A percentile compares a stretch with the other conserved stretches of the same genome.
Conservation (phyloP, 2,329 filamentous ascomycete species). For the Epichloe elymi region DNA sequence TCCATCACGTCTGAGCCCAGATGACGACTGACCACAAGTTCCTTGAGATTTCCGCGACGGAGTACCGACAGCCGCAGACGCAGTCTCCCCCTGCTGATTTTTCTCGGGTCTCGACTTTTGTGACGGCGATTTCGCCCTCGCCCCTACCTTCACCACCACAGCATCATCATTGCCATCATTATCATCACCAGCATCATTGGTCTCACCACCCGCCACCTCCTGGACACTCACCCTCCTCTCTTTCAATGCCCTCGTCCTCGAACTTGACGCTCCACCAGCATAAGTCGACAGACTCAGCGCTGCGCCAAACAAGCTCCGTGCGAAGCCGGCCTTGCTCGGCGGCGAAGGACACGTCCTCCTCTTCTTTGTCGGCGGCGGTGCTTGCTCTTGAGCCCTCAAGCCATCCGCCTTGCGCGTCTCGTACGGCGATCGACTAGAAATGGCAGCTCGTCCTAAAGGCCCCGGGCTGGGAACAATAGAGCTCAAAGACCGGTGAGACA, state of each 20-base stretch:
- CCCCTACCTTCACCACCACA: constrained; percentile 5
- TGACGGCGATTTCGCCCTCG: neutral
- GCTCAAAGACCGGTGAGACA: constrained; percentile 32
- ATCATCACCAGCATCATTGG: constrained; percentile 5
- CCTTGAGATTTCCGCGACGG: neutral
- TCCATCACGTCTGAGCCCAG: neutral
- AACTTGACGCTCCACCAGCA: constrained; percentile 7
- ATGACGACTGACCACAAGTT: neutral
- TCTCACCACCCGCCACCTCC: neutral
- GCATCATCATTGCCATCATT: constrained; percentile 4
- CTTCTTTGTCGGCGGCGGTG: constrained; percentile 15
- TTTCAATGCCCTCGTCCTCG: constrained; percentile 9
- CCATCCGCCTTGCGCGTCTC: constrained; percentile 16
- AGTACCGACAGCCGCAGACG: neutral
- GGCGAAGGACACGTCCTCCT: constrained; percentile 17
- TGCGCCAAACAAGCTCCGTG: constrained; percentile 22
- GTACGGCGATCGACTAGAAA: constrained; percentile 21
- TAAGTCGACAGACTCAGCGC: constrained; percentile 18
- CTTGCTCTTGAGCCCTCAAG: constrained; percentile 4
- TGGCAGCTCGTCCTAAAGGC: constrained; percentile 19
- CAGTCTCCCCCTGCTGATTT: neutral
- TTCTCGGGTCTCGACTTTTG: neutral
- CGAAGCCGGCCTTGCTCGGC: constrained; percentile 20
- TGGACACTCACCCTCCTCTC: constrained; percentile 11
- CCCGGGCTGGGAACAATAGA: constrained; percentile 18